A percentile compares a stretch with the other conserved stretches of the same genome.
These are phyloP conservation scores for Lentinula sp. DNA, from an alignment of 768 basidiomycete species.

Conservation along the genomic window DNA sequence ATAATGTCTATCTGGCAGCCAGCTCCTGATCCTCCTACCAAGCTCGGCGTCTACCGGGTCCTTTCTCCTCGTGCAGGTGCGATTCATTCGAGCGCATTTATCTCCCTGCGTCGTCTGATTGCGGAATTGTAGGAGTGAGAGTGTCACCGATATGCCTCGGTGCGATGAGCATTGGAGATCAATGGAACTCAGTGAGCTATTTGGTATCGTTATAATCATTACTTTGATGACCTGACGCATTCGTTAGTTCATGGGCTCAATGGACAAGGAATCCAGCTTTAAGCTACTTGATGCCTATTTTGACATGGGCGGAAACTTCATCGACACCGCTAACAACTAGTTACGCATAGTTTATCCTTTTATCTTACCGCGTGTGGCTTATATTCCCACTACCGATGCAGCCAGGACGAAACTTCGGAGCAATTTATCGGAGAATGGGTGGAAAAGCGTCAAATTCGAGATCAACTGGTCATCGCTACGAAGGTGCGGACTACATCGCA, in stretches of 20 bases:
- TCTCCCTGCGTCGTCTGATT: neutral
- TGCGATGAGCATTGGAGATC: conserved; percentile 28
- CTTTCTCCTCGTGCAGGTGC: conserved; percentile 24
- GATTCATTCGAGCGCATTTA: neutral
- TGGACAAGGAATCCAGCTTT: conserved; percentile 33
- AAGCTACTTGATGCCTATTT: conserved; percentile 38
- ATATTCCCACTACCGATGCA: conserved; percentile 6
- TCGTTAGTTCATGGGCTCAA: conserved; percentile 24
- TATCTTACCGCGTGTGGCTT: neutral
- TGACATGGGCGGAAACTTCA: conserved; percentile 31
- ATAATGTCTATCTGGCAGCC: conserved; percentile 1
- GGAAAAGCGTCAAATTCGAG: conserved; percentile 27
- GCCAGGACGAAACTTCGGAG: conserved; percentile 32
- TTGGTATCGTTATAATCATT: too few relatives aligned
- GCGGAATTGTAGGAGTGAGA: conserved; percentile 17
- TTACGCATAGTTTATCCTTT: conserved; percentile 10
- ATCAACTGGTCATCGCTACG: conserved; percentile 32
- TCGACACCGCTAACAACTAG: conserved; percentile 21
- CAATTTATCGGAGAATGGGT: conserved; percentile 39
- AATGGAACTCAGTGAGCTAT: conserved; percentile 15
- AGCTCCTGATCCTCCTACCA: conserved; percentile 14
- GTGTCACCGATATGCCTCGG: conserved; percentile 33
- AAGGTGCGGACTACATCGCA: conserved; percentile 15
- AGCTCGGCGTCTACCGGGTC: conserved; percentile 23
- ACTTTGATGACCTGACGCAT: neutral